Conservation (phyloP, 371 early-diverging fungal species). For the Chytridium lagenaria region DNA sequence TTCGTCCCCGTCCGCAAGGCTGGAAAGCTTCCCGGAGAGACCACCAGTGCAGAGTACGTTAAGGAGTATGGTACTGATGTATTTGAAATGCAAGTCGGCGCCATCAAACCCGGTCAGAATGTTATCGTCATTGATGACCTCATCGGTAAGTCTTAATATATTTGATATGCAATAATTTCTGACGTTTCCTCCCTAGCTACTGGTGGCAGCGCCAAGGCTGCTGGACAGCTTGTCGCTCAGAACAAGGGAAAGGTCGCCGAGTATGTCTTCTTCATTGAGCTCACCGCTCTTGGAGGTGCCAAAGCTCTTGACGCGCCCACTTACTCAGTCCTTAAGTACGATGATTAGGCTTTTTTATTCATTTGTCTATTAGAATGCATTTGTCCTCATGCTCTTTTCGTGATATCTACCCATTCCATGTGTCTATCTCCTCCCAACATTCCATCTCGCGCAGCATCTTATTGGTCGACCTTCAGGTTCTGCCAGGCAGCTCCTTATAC, state of each 20-base stretch:
- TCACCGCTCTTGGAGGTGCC: conserved; percentile 82
- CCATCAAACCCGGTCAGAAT: conserved; percentile 81
- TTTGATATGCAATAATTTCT: background rate
- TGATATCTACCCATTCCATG: background rate
- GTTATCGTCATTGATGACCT: conserved; percentile 95
- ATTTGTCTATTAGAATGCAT: background rate
- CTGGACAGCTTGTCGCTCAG: conserved; percentile 79
- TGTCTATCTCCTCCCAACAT: background rate
- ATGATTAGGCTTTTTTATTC: conserved; percentile 44
- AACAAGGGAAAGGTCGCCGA: conserved; percentile 78
- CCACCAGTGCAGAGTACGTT: conserved; percentile 72
- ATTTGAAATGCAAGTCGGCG: conserved; percentile 88
- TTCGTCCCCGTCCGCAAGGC: conserved; percentile 96
- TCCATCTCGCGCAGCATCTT: conserved; percentile 3
- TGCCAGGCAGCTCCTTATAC: background rate
- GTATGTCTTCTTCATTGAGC: conserved; percentile 91
- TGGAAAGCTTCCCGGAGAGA: conserved; percentile 93
- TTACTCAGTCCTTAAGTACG: conserved; percentile 82
- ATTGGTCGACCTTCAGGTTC: background rate
- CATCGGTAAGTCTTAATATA: conserved; percentile 62
- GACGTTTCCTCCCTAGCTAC: conserved; percentile 63
- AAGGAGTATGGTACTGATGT: conserved; percentile 96
- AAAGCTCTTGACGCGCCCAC: conserved; percentile 80
- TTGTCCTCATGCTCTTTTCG: background rate
- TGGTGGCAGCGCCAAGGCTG: conserved; percentile 87